Percentiles rank a stretch among this genome's conserved stretches.
Conservation (phyloP, 208 protist species). For the Wallacemonas sp. region DNA sequence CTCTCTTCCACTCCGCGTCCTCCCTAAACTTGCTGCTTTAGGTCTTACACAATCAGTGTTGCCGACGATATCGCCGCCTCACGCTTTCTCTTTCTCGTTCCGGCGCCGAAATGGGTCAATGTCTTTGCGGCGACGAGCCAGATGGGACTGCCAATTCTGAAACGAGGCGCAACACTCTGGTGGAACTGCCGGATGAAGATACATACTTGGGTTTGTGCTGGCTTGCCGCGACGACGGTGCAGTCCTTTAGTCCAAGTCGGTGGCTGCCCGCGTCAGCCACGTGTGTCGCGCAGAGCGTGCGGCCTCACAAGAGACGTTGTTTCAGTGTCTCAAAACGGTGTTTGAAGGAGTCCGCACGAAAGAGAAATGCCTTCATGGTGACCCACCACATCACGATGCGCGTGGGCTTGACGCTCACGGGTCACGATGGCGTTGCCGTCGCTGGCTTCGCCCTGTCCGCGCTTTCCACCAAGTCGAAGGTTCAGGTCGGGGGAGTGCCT, state of each 20-base stretch:
- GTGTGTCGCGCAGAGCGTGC: neutral
- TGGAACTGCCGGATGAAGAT: no score
- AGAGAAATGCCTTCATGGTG: slow-evolving; percentile 18
- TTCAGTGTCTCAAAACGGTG: slow-evolving; percentile 15
- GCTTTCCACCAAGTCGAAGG: neutral
- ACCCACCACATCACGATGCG: slow-evolving; percentile 6
- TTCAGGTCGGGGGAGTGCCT: slow-evolving; percentile 21
- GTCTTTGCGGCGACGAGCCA: no score
- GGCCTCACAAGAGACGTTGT: slow-evolving; percentile 1
- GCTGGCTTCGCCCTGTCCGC: neutral
- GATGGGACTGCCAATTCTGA: no score
- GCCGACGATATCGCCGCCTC: no score
- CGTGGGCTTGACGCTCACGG: slow-evolving; percentile 6
- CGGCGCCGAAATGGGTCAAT: no score
- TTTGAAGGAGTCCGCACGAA: neutral
- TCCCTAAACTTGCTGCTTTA: no score
- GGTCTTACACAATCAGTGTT: no score
- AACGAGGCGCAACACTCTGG: no score
- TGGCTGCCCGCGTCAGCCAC: slow-evolving; percentile 19
- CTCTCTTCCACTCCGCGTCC: no score
- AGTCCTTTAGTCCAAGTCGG: slow-evolving; percentile 32
- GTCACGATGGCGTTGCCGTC: neutral
- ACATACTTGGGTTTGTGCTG: slow-evolving; percentile 29
- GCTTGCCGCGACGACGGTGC: slow-evolving; percentile 17
- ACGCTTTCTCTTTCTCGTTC: no score